These are phyloP conservation scores for Myxozyma vanderwaltii DNA, from an alignment of 805 yeast genomes.

Conservation along the genomic window DNA sequence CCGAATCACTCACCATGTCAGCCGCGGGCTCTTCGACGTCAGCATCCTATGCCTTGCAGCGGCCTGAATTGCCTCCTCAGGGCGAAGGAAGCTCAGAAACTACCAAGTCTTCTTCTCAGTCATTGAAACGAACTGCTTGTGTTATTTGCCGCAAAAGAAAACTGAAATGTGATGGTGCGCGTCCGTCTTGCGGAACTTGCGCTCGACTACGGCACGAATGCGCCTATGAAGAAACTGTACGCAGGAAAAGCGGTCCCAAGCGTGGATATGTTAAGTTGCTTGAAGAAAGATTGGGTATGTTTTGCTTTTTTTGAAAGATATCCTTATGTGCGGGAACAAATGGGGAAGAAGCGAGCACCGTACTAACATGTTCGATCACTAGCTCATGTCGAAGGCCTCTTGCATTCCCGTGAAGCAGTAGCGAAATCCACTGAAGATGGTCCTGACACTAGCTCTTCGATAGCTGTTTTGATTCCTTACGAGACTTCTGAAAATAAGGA, in stretches of 20 bases:
- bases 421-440: not conserved
- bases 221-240: conserved; percentile 38
- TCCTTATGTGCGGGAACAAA: too few species aligned
- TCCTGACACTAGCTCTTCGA: not conserved
- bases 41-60: conserved; percentile 1
- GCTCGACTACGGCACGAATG: conserved; percentile 38
- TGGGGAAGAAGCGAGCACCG: too few species aligned
- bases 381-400: conserved; percentile 29
- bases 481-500: not conserved
- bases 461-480: not conserved
- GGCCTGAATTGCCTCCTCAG: not conserved
- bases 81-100: not conserved
- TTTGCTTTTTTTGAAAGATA: too few species aligned
- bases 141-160: conserved; percentile 42
- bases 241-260: conserved; percentile 41
- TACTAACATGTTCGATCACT: too few species aligned
- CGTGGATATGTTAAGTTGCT: conserved; percentile 42
- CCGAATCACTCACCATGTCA: conserved; percentile 2
- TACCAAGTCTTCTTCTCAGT: not conserved
- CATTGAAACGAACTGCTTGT: conserved; percentile 37
- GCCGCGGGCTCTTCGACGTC: conserved; percentile 3
- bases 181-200: conserved; percentile 43
- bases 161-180: conserved; percentile 42
- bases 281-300: conserved; percentile 38
- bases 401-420: not conserved